Evolutionary conservation across 192 early-diverging fungal species (phyloP), one percentile per base, ranked within the genome.

Genomic region (Coemansia sp.): DNA sequence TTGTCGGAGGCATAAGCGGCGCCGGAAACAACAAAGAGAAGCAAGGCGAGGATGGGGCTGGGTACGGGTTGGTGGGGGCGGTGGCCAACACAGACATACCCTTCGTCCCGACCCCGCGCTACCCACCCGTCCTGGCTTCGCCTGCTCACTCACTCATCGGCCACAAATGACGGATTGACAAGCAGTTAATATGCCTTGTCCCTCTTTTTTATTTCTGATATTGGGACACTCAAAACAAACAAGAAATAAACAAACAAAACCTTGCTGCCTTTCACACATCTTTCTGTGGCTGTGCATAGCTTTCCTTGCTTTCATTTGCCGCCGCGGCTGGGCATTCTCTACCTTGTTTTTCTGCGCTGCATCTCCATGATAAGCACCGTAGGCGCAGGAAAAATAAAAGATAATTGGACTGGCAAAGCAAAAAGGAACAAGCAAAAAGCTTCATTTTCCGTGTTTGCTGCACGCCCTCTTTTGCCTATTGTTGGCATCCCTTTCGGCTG

Each of bases 281-380:
- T 26, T 59, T 12, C 62, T 68, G 72, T 69, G 66, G 72, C 72
- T 74, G 72, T 74, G 72, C 43, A 62, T 63, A 21, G 42, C 36
- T 13, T 11, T 18, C 16, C 47, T 49, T 49, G 26, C 54, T 56
- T 56, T 26, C 54, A 36, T 56, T 26, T 56, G 54, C 54, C 36
- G 54, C 54, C 9, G 54, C 16, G 46, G 26, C 26, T 26, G 26
- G 26, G 26, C 26, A 26, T 26, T 26, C 26, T 47, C 10, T n/a
- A n/a, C 46, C 46, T 47, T 47, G 46, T n/a, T 47, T 19, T 40
- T n/a, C 54, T 68, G 13, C 32, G 45, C 41, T 62, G 66, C 47
- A 55, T 19, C 62, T 54, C 26, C 39, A 59, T 62, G 66, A 68
- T 59, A 15, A 67, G 57, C 49, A 19, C 18, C 49, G 42, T 21